Base-by-base conservation (phyloP, 2,329 filamentous ascomycete genomes). In the Stromatinia cepivora region DNA sequence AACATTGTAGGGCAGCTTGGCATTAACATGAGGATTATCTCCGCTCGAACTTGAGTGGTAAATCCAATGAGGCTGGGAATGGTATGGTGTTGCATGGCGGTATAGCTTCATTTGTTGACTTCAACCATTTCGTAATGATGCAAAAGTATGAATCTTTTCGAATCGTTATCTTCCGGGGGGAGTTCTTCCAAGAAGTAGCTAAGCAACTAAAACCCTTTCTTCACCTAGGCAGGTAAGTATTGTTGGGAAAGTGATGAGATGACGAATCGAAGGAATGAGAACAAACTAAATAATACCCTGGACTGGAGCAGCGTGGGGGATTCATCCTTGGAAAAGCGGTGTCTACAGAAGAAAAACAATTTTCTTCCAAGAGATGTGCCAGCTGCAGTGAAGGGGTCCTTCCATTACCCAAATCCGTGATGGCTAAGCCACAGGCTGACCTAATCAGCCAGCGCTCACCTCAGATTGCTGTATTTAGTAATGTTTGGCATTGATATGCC, bases 381-480 rank as follows among this genome's bases (percentile, higher is more conserved):
- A 39, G 39, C 39, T 15, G 13, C 39, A 42, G 46, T 22, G 20
- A 39, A 63, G 25, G 61, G 15, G 25, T 39, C 46, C 1, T 42
- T 42, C 20, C 13, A 48, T 62, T n/a, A 4, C 22, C 17, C 10
- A 31, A 46, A n/a, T 62, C 46, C 31, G 46, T 63, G 9, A 46
- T 20, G n/a, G 61, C 61, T 63, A n/a, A 52, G 31, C 46, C 46
- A 63, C 61, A 63, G n/a, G 61, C 61, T 52, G 61, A 52, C 7
- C 46, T 63, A 25, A 63, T 39, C 31, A 22, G 59, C 31, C 31
- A 50, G 20, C 45, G 45, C 59, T 36, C 45, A 62, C 45, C 45
- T 62, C 28, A 63, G 59, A 50, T 50, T 17, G 34, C 46, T 63
- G 46, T 25, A 39, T 4, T 36, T 28, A 22, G 15, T 39, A 13